Base-by-base conservation (phyloP, 306 rosid species). In the Echinosophora koreensis region DNA sequence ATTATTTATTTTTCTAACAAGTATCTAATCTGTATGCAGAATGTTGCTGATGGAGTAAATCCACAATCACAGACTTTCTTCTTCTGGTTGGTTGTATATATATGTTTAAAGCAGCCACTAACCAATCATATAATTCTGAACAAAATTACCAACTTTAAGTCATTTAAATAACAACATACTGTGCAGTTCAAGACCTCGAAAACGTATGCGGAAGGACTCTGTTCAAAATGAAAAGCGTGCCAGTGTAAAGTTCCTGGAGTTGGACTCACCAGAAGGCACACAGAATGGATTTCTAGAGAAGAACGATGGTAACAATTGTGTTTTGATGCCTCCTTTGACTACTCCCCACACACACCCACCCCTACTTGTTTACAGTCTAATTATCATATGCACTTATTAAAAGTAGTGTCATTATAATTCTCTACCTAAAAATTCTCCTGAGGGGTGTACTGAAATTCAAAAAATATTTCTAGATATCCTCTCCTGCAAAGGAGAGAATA, bases 61-160 rank as follows among this genome's bases (percentile, higher is more conserved):
- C 93, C 97, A 57, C 93, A 89, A 67, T 83, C 87, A 15, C 94
- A 87, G 73, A 80, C 97, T 69, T 90, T 95, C 88, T 83, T 84
- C 88, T 90, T 89, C 92, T 88, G 99, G 99, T 95, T 77, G 80
- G 96, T 92, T 89, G 76, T 37, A 72, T 60, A 68, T 85, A 71
- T 81, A 71, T 77, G 72, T 66, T 78, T 80, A 89, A 83, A 83
- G 78, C 70, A 71, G 77, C 80, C 82, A 74, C 80, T 27, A 41
- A 67, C 63, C 74, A 77, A 16, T 84, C 37, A 35, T 88, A 47
- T 56, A 58, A 11, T 61, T 63, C 70, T 73, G 59, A 73, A 61
- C 57, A 35, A 32, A 66, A 83, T 52, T 74, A 37, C 46, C 44
- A 74, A 82, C 74, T 71, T 77, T 47, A 37, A 69, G 28, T 42